Percentiles rank a stretch among this genome's conserved stretches.
phyloP scores from a whole-genome alignment of 2,329 filamentous ascomycete species.

The Hypoxylon sp. region DNA sequence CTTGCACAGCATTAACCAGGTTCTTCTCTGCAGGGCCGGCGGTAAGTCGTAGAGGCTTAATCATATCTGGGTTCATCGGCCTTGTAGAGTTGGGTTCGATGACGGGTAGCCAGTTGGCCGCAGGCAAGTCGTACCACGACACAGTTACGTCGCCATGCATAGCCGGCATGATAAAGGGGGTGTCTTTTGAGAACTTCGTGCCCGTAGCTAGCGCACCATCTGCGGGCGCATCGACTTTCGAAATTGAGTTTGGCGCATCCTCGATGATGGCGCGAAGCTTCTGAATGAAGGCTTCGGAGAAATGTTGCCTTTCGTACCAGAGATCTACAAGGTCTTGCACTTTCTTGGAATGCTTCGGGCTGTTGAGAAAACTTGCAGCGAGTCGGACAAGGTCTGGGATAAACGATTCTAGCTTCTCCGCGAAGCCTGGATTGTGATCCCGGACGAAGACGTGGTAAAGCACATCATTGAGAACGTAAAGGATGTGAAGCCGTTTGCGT shows the following conservation, averaged over 20 bases:
- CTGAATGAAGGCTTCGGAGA: slow-evolving; percentile 64
- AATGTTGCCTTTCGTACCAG: slow-evolving; percentile 78
- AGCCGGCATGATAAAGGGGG: slow-evolving; percentile 78
- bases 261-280: slow-evolving; percentile 71
- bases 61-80: slow-evolving; percentile 77
- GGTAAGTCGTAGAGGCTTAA: slow-evolving; percentile 78
- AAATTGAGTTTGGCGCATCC: slow-evolving; percentile 51
- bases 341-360: slow-evolving; percentile 75
- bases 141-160: slow-evolving; percentile 80
- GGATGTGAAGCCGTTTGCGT: slow-evolving; percentile 78
- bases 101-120: slow-evolving; percentile 82
- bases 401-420: slow-evolving; percentile 67
- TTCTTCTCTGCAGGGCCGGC: slow-evolving; percentile 75
- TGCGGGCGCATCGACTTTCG: slow-evolving; percentile 42
- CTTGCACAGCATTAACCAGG: slow-evolving; percentile 76
- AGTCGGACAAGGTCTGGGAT: slow-evolving; percentile 72
- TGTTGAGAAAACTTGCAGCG: slow-evolving; percentile 69
- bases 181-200: slow-evolving; percentile 63
- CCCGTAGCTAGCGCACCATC: slow-evolving; percentile 40
- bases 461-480: slow-evolving; percentile 84
- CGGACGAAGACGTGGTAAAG: slow-evolving; percentile 75
- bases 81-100: slow-evolving; percentile 80
- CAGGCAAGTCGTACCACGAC: slow-evolving; percentile 85
- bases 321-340: slow-evolving; percentile 73
- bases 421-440: slow-evolving; percentile 63